Base-by-base conservation (phyloP, 2,329 filamentous ascomycete genomes). In the Penicillium sp. region DNA sequence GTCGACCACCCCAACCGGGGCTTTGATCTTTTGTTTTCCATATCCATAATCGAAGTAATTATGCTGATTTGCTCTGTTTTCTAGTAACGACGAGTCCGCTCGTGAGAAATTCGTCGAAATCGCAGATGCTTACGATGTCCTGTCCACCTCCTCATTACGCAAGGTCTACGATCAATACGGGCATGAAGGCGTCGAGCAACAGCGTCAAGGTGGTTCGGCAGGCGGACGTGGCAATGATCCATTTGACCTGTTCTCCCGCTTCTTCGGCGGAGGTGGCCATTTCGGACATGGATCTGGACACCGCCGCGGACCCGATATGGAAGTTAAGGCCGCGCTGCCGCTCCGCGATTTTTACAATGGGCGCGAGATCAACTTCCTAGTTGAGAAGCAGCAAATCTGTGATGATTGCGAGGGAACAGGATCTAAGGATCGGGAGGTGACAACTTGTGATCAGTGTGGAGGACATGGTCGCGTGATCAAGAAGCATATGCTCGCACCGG, bases 311-410 rank as follows among this genome's bases (percentile, higher is more conserved):
- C 93, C 89, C 52, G 91, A 96, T 71, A 90, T 96, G 82, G 93
- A 98, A 78, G 86, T 96, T 55, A 86, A 89, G 58, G 84, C 99
- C 27, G 82, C 84, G 45, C 81, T 98, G 33, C 85, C 92, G 1
- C 83, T 99, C 52, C 85, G 87, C 61, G 92, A 97, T 76, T 97
- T 98, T 78, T 99, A 99, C 80, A 95, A 87, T 59, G 95, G 95
- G 49, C 84, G 87, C 55, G 87, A 90, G 42, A 92, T 91, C 59
- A 90, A 96, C 72, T 96, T 99, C 75, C 85, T 87, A 59, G 87
- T 96, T 72, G 91, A 98, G 72, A 96, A 96, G 79, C 93, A 98
- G 79, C 89, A 91, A 67, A 93, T 99, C 59, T 99, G 95, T 76
- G 91, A 96, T 60, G 83, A 88, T 58, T 99, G 95, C 74, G 91